Percentiles rank a stretch among this genome's conserved stretches.
Evolutionary conservation across 257 asterid genomes (phyloP).

Genomic region (Solanum bulbocastanum): DNA sequence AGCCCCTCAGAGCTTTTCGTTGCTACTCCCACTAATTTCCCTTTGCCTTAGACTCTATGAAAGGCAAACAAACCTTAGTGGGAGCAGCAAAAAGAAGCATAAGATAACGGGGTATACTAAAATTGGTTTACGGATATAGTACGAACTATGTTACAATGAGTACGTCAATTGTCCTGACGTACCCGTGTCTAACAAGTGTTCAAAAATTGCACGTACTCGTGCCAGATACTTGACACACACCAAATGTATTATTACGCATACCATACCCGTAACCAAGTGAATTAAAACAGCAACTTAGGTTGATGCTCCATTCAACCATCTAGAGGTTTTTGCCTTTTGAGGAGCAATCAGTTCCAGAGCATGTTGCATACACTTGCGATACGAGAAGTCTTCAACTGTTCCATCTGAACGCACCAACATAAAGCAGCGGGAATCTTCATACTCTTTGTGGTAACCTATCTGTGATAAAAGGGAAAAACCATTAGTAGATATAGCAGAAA

Average conservation of each 20-base stretch:
- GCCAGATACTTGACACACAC: background rate
- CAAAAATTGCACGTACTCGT: background rate
- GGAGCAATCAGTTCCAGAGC: conserved; percentile 53
- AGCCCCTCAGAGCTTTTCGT: conserved; percentile 94
- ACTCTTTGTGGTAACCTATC: conserved; percentile 67
- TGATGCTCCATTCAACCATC: conserved; percentile 15
- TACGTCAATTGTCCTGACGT: background rate
- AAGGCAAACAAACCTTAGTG: conserved; percentile 75
- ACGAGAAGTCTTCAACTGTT: conserved; percentile 81
- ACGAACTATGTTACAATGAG: background rate
- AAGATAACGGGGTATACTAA: conserved; percentile 39
- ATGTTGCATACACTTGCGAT: conserved; percentile 56
- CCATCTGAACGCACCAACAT: conserved; percentile 63
- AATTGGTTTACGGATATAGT: conserved; percentile 2
- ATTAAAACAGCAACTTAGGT: background rate
- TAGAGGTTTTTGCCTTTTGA: conserved; percentile 25
- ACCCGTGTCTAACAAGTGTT: background rate
- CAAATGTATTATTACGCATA: background rate
- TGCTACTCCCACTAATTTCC: conserved; percentile 97
- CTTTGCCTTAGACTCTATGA: conserved; percentile 32
- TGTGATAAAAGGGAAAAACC: conserved; percentile 14
- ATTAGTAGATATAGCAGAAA: background rate
- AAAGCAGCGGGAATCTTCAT: conserved; percentile 62
- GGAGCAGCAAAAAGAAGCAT: conserved; percentile 99
- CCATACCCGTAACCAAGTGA: background rate